A percentile compares a stretch with the other conserved stretches of the same genome.
Conservation (phyloP, 345 rosid genomes). For the Rhodamnia rubescens region DNA sequence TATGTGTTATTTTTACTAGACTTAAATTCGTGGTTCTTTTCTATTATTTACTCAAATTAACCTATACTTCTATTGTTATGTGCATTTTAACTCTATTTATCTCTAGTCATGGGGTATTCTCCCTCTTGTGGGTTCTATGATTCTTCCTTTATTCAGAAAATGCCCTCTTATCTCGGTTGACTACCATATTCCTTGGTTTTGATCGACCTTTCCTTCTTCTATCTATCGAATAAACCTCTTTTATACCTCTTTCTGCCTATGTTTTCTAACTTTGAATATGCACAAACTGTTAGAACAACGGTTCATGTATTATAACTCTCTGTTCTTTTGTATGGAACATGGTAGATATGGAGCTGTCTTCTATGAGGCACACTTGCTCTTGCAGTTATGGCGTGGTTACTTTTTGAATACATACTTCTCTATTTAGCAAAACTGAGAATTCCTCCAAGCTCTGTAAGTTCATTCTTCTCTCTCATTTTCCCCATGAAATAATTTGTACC, state of each 20-base stretch:
- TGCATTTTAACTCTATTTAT: neutral
- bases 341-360: conserved; percentile 89
- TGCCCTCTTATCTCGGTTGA: conserved; percentile 56
- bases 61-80: neutral
- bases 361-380: conserved; percentile 62
- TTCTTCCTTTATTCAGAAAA: conserved; percentile 71
- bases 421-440: conserved; percentile 42
- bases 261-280: neutral
- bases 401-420: conserved; percentile 56
- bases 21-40: too few relatives aligned
- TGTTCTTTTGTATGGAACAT: conserved; percentile 12
- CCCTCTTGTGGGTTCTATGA: conserved; percentile 49
- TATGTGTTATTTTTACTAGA: neutral
- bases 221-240: conserved; percentile 59
- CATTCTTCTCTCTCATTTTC: neutral
- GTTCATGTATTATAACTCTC: neutral
- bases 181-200: conserved; percentile 77
- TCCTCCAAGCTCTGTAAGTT: conserved; percentile 74
- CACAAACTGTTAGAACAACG: neutral
- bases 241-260: neutral
- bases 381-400: conserved; percentile 66
- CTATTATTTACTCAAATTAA: neutral
- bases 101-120: neutral
- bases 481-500: neutral
- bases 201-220: conserved; percentile 81